Conservation (phyloP, 2,329 filamentous ascomycete genomes). For the Talaromyces amestolkiae region DNA sequence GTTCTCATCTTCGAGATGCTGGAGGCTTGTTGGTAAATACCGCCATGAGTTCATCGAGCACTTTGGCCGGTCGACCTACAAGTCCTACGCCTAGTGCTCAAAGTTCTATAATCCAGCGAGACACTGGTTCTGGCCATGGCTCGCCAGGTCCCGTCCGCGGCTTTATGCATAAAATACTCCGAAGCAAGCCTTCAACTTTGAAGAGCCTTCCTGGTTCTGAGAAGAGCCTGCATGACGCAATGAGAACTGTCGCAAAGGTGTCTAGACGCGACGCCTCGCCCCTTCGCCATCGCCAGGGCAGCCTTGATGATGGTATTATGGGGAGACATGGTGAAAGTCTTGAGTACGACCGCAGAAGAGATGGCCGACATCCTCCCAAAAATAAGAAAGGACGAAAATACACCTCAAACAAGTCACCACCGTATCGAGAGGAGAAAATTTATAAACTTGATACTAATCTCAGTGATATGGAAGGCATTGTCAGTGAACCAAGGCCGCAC, state of each 20-base stretch:
- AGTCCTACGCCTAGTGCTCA: conserved; percentile 78
- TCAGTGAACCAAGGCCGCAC: conserved; percentile 66
- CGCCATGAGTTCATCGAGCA: conserved; percentile 33
- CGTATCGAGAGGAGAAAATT: conserved; percentile 59
- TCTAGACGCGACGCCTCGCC: conserved; percentile 36
- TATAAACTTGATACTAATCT: conserved; percentile 86
- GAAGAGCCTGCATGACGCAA: conserved; percentile 30
- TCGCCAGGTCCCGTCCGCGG: conserved; percentile 47
- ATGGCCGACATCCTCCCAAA: conserved; percentile 36
- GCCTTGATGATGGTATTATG: conserved; percentile 31
- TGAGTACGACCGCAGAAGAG: conserved; percentile 41
- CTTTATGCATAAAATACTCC: conserved; percentile 54
- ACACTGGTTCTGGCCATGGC: conserved; percentile 29
- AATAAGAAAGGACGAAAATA: not conserved
- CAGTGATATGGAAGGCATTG: conserved; percentile 85
- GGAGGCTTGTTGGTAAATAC: conserved; percentile 20
- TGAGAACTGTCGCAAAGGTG: conserved; percentile 27
- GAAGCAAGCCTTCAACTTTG: conserved; percentile 45
- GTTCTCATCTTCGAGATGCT: conserved; percentile 53
- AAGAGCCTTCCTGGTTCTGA: conserved; percentile 33
- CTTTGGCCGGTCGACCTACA: conserved; percentile 61
- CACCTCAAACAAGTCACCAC: conserved; percentile 5
- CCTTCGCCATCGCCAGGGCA: conserved; percentile 35
- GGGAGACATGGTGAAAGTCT: conserved; percentile 28
- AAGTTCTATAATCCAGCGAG: conserved; percentile 57